Evolutionary conservation across 2,329 filamentous ascomycete genomes (phyloP).

Genomic region (Sporothrix euskadiensis): DNA sequence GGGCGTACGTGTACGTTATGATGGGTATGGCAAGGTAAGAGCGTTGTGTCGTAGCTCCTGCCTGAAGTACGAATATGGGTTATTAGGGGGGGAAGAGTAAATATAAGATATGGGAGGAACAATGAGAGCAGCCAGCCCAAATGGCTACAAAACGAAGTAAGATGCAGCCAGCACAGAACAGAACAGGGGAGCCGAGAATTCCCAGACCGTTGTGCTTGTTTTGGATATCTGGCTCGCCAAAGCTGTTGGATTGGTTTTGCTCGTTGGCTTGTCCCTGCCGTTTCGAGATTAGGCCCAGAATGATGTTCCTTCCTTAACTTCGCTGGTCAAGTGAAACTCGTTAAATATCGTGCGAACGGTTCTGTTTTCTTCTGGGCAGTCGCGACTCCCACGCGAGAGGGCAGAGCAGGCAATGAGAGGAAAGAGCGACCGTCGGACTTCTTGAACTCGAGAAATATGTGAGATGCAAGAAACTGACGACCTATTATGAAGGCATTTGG

Average conservation of each 20-base stretch:
- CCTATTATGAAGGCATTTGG: background rate
- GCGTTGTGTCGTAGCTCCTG: background rate
- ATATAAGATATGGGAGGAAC: background rate
- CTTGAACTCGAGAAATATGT: background rate
- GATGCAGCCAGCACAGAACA: background rate
- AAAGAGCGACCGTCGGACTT: background rate
- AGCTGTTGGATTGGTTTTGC: background rate
- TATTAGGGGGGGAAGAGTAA: background rate
- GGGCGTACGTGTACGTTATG: background rate
- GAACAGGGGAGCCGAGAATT: background rate
- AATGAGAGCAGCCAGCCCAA: background rate
- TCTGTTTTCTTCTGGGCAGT: background rate
- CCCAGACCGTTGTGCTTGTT: background rate
- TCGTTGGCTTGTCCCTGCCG: conserved; percentile 2
- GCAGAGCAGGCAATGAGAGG: background rate
- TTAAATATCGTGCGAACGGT: background rate
- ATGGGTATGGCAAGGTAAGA: background rate
- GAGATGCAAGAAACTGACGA: background rate
- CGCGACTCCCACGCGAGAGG: background rate
- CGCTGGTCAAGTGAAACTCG: background rate
- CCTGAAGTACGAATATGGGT: background rate
- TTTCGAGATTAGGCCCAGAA: conserved; percentile 4
- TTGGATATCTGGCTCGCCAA: conserved; percentile 15
- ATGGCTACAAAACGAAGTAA: background rate
- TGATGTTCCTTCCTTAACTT: background rate